Evolutionary conservation across 495 filamentous ascomycete species (phyloP).

Genomic region (Staphylotrichum longicolle): DNA sequence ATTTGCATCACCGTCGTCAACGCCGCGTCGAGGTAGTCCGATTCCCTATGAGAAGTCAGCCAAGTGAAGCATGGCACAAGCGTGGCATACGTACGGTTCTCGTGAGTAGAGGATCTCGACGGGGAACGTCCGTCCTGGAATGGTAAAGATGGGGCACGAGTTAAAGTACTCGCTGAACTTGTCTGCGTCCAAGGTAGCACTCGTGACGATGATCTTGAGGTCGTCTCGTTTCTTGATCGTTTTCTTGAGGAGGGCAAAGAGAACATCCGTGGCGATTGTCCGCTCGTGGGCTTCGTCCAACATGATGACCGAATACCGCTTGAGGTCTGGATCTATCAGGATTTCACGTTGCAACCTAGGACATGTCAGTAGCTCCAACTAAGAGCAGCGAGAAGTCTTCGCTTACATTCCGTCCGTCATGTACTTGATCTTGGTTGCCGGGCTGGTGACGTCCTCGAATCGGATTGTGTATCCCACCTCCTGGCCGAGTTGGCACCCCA

Average conservation of each 20-base stretch:
- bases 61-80: neutral
- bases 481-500: conserved; percentile 83
- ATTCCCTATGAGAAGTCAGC: conserved; percentile 49
- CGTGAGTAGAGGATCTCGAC: conserved; percentile 93
- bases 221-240: conserved; percentile 82
- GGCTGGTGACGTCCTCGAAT: conserved; percentile 91
- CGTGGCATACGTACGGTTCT: conserved; percentile 58
- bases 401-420: conserved; percentile 93
- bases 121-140: conserved; percentile 90
- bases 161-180: conserved; percentile 97
- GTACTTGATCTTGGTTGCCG: conserved; percentile 94
- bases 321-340: conserved; percentile 81
- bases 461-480: conserved; percentile 98
- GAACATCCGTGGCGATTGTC: conserved; percentile 92
- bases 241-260: conserved; percentile 94
- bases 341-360: conserved; percentile 78
- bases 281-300: conserved; percentile 97
- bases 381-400: no score
- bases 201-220: conserved; percentile 92
- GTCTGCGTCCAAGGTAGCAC: conserved; percentile 92
- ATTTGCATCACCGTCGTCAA: conserved; percentile 97
- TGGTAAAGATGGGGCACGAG: conserved; percentile 90
- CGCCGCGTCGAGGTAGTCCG: conserved; percentile 94
- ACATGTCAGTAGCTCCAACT: neutral
- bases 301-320: conserved; percentile 93